These are phyloP conservation scores for Aegle marmelos DNA, from an alignment of 345 rosid species.

Conservation along the genomic window DNA sequence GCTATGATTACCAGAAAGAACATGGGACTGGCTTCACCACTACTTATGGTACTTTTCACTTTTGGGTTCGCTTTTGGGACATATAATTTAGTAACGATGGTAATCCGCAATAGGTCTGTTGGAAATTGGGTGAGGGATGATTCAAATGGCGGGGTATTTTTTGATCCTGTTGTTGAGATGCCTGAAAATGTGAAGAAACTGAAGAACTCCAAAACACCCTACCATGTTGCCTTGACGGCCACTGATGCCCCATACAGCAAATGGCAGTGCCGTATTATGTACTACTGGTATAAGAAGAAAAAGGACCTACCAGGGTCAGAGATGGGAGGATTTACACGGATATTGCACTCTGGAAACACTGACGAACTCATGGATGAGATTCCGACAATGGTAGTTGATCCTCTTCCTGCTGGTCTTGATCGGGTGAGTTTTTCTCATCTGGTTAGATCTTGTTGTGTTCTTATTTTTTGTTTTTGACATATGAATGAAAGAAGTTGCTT, in stretches of 20 bases:
- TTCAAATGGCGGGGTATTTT: conserved; percentile 28
- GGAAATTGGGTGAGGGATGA: conserved; percentile 28
- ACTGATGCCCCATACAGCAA: conserved; percentile 82
- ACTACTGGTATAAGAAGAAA: conserved; percentile 86
- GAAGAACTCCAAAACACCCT: conserved; percentile 39
- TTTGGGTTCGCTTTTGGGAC: conserved; percentile 71
- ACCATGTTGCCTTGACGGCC: conserved; percentile 90
- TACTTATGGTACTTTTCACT: conserved; percentile 57
- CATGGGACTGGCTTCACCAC: conserved; percentile 58
- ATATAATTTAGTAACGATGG: conserved; percentile 66
- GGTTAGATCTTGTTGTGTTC: not conserved
- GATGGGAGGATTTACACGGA: conserved; percentile 92
- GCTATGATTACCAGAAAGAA: conserved; percentile 33
- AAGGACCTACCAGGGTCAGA: conserved; percentile 80
- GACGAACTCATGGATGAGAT: conserved; percentile 94
- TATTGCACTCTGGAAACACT: conserved; percentile 83
- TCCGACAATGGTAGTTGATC: conserved; percentile 84
- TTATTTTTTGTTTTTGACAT: not conserved
- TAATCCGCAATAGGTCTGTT: conserved; percentile 42
- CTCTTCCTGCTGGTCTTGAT: conserved; percentile 91
- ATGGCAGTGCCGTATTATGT: conserved; percentile 98
- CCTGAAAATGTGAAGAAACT: conserved; percentile 43
- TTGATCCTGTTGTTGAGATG: conserved; percentile 75
- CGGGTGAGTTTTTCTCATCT: conserved; percentile 40
- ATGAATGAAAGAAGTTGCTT: not conserved